Conservation (phyloP, 129 eudicot species). For the Dittrichia graveolens region DNA sequence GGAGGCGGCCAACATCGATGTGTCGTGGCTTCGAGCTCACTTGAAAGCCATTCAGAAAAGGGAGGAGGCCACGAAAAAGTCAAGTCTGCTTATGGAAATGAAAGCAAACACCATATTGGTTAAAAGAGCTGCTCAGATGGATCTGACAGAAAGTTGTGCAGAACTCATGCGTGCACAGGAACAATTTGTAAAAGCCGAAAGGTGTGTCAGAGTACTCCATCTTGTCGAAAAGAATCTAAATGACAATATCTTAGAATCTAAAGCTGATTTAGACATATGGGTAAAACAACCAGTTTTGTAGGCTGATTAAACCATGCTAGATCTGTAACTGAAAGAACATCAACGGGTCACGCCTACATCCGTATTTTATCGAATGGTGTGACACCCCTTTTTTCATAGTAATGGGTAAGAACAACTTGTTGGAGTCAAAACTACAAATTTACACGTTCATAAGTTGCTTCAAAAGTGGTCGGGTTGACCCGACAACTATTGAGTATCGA, state of each 20-base stretch:
- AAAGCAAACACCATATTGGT: conserved; percentile 24
- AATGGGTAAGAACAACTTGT: background rate
- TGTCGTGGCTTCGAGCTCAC: conserved; percentile 37
- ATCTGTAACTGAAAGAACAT: background rate
- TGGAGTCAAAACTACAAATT: too few species aligned
- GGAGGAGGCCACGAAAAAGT: conserved; percentile 8
- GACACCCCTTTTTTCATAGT: background rate
- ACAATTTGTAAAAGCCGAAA: conserved; percentile 33
- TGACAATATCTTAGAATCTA: conserved; percentile 25
- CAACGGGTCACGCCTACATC: background rate
- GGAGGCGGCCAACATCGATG: conserved; percentile 30
- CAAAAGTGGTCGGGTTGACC: too few species aligned
- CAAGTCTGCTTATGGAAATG: conserved; percentile 16
- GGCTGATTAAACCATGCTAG: background rate
- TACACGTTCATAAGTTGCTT: too few species aligned
- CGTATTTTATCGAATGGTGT: background rate
- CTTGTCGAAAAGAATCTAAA: conserved; percentile 38
- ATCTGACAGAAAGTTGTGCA: conserved; percentile 32
- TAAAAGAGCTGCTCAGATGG: conserved; percentile 33
- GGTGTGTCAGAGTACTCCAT: conserved; percentile 31
- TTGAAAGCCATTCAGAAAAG: background rate
- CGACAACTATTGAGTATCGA: too few species aligned
- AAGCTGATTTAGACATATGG: conserved; percentile 29
- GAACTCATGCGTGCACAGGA: conserved; percentile 33
- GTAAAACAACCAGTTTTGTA: conserved; percentile 13